phyloP scores from a whole-genome alignment of 257 asterid genomes.

The Coffea eugenioides region DNA sequence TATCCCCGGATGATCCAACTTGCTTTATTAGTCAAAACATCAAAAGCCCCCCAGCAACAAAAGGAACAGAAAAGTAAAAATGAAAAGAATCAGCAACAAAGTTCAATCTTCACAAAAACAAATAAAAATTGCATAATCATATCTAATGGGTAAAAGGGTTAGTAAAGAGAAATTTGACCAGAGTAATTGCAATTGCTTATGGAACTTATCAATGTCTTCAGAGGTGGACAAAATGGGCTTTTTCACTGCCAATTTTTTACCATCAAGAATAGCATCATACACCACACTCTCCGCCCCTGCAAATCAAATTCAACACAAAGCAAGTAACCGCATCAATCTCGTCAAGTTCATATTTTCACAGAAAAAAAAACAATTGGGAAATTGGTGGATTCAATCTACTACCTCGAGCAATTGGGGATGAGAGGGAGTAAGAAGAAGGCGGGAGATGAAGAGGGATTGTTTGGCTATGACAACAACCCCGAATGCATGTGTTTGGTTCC shows the following conservation, averaged over 20 bases:
- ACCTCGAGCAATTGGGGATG: conserved; percentile 86
- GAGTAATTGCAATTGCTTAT: conserved; percentile 72
- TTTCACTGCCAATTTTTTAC: conserved; percentile 70
- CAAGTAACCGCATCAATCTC: neutral
- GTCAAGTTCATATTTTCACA: too few relatives aligned
- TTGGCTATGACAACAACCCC: conserved; percentile 89
- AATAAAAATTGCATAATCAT: neutral
- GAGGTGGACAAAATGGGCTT: conserved; percentile 83
- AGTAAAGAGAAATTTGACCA: conserved; percentile 21
- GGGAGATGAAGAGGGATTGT: conserved; percentile 81
- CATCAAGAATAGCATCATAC: conserved; percentile 63
- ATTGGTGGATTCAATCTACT: neutral
- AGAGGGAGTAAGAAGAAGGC: conserved; percentile 66
- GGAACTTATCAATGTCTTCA: conserved; percentile 70
- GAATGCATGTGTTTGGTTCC: conserved; percentile 76
- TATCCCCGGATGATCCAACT: conserved; percentile 81
- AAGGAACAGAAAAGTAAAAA: neutral
- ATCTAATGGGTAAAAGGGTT: neutral
- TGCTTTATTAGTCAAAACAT: conserved; percentile 47
- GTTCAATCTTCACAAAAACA: neutral
- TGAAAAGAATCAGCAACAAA: conserved; percentile 20
- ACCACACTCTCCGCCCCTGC: conserved; percentile 93
- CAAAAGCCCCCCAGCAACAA: neutral
- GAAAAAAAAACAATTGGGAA: neutral
- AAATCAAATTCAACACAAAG: conserved; percentile 8